Conservation (phyloP, 345 rosid species). For the Salix exigua region DNA sequence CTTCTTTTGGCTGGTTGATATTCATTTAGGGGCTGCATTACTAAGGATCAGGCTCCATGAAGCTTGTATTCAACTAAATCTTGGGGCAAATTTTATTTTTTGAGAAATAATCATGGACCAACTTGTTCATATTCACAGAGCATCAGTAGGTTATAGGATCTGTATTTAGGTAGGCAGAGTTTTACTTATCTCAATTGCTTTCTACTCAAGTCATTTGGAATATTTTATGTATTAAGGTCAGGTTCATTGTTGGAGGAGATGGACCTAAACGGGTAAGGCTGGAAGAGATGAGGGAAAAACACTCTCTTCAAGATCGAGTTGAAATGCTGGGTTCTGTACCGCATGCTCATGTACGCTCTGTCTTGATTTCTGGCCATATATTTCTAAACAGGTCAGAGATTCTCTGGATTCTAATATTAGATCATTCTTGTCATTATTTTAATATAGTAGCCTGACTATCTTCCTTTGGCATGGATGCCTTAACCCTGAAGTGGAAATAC, state of each 20-base stretch:
- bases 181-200: not conserved
- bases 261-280: slow-evolving; percentile 87
- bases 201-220: slow-evolving; percentile 9
- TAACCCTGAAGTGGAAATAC: not conserved
- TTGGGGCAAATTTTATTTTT: not conserved
- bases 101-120: not conserved
- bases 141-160: not conserved
- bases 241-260: slow-evolving; percentile 89
- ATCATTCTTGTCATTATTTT: not conserved
- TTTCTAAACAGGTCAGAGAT: slow-evolving; percentile 69
- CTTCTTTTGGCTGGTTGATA: not conserved
- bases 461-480: not conserved
- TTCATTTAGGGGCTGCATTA: not conserved
- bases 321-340: slow-evolving; percentile 94
- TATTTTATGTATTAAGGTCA: slow-evolving; percentile 48
- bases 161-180: not conserved
- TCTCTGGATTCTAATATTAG: not conserved
- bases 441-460: not conserved
- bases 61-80: not conserved
- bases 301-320: slow-evolving; percentile 92
- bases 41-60: not conserved
- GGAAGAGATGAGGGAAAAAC: slow-evolving; percentile 97
- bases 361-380: slow-evolving; percentile 78
- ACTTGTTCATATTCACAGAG: not conserved
- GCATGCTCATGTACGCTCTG: slow-evolving; percentile 79